Evolutionary conservation across 176 grass and related monocot species (phyloP), one percentile per base, ranked within the genome.

Genomic region (Canna indica): DNA sequence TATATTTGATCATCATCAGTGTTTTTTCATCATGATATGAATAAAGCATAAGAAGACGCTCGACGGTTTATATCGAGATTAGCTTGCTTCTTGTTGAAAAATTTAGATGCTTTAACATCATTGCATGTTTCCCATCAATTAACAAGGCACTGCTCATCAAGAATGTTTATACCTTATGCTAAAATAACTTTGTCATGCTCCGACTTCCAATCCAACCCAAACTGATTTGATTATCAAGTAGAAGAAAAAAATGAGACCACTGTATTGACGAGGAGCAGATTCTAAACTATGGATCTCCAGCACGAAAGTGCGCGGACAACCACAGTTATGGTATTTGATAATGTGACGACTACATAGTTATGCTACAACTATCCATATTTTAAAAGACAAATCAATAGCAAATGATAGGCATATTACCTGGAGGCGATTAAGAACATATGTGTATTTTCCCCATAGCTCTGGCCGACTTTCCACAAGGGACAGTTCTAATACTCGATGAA

Each of bases 361-460:
- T 18, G 0, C 41, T 44, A 11, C 41, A 44, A 44, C 41, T 18
- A 33, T 5, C 33, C 5, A 62, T 27, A 10, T 2, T 11, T 34
- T 62, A 31, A 32, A 33, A 32, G 13, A 70, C 7, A 32, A 18
- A 4, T 17, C 12, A 17, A 10, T 29, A 50, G 26, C 11, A 48
- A 45, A 27, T 32, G 9, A 48, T 32, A 9, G 20, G 33, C 8
- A 11, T 48, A 31, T 46, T 76, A 90, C 95, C 90, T 99, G 95
- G 76, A 99, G 95, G 61, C 90, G 90, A 74, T 99, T 99, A 30
- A 99, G 86, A 74, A 99, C 95, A 16, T 94, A 99, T 38, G 95
- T 99, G 59, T 99, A 94, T 83, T 99, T 99, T 45, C 95, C 95
- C 95, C 95, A 99, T 76, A 99, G 82, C 47, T 99, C 95, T 15